A percentile compares a stretch with the other conserved stretches of the same genome.
These are phyloP conservation scores for Jaminaea rosea DNA, from an alignment of 1,284 basidiomycete genomes.

Conservation along the genomic window DNA sequence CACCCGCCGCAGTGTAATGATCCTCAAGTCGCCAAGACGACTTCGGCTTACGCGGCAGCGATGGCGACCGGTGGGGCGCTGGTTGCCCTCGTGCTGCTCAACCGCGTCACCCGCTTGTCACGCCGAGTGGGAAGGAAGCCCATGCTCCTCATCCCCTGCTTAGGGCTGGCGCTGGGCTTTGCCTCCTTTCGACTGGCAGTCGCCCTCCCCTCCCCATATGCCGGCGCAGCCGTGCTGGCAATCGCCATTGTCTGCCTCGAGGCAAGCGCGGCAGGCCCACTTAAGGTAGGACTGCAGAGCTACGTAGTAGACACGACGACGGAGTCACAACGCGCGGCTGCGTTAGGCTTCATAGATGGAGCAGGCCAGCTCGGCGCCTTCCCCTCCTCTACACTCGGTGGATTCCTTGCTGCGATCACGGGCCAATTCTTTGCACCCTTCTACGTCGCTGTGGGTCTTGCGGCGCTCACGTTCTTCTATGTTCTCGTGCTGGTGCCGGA, in stretches of 20 bases:
- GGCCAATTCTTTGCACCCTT: slow-evolving; percentile 38
- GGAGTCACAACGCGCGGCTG: slow-evolving; percentile 25
- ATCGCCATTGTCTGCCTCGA: slow-evolving; percentile 27
- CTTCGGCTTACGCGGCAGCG: slow-evolving; percentile 30
- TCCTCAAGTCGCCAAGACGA: slow-evolving; percentile 29
- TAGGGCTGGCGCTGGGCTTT: slow-evolving; percentile 23
- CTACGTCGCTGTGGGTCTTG: slow-evolving; percentile 27
- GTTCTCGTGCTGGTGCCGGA: slow-evolving; percentile 32
- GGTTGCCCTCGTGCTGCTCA: slow-evolving; percentile 27
- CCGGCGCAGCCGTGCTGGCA: slow-evolving; percentile 23
- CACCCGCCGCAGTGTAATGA: slow-evolving; percentile 23
- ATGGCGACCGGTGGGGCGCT: slow-evolving; percentile 35
- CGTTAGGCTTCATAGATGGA: slow-evolving; percentile 38
- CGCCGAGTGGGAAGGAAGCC: slow-evolving; percentile 32
- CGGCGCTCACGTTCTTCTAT: slow-evolving; percentile 22
- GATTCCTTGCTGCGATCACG: slow-evolving; percentile 27
- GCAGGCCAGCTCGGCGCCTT: slow-evolving; percentile 39
- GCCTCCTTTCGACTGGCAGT: slow-evolving; percentile 24
- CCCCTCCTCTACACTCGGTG: slow-evolving; percentile 30
- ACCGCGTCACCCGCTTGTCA: slow-evolving; percentile 19
- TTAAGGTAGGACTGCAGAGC: slow-evolving; percentile 35
- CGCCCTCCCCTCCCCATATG: slow-evolving; percentile 19
- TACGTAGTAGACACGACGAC: slow-evolving; percentile 40
- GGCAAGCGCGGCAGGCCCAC: slow-evolving; percentile 31
- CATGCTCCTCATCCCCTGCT: slow-evolving; percentile 23